phyloP scores from a whole-genome alignment of 2,329 filamentous ascomycete genomes.

The Clarireedia homoeocarpa region DNA sequence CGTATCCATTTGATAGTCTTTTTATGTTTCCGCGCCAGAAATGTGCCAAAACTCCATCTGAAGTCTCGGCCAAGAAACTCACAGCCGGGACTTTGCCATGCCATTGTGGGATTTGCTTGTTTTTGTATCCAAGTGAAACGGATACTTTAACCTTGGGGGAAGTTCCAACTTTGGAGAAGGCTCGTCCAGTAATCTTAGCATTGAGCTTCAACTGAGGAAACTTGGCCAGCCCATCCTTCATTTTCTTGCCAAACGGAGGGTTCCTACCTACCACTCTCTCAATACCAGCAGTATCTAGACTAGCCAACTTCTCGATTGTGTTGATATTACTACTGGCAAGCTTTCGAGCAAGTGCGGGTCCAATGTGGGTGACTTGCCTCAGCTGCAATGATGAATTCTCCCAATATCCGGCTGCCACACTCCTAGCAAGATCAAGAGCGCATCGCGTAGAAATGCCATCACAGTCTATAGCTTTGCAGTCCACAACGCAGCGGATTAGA shows the following conservation, averaged over 20 bases:
- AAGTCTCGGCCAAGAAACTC: conserved; percentile 67
- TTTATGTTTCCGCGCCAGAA: conserved; percentile 58
- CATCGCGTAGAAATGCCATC: conserved; percentile 62
- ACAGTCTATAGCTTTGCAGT: conserved; percentile 51
- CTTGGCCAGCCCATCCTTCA: conserved; percentile 54
- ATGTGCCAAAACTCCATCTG: conserved; percentile 60
- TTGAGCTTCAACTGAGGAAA: conserved; percentile 56
- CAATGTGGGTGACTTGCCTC: conserved; percentile 74
- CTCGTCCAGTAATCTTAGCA: conserved; percentile 28
- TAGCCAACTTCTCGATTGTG: conserved; percentile 62
- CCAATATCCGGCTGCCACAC: conserved; percentile 64
- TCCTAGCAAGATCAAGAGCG: conserved; percentile 70
- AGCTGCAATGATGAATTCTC: conserved; percentile 76
- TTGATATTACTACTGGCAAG: conserved; percentile 63
- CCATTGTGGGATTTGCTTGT: conserved; percentile 57
- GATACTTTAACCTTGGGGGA: conserved; percentile 53
- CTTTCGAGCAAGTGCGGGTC: conserved; percentile 66
- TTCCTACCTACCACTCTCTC: conserved; percentile 72
- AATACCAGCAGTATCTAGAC: conserved; percentile 60
- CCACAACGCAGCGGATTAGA: conserved; percentile 66
- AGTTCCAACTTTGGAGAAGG: conserved; percentile 29
- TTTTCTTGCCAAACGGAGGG: conserved; percentile 70
- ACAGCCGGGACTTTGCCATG: conserved; percentile 56
- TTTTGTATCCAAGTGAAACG: conserved; percentile 63
- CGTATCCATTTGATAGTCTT: conserved; percentile 50